These are phyloP conservation scores for Aureobasidium sp. DNA, from an alignment of 2,329 filamentous ascomycete species.

Conservation along the genomic window DNA sequence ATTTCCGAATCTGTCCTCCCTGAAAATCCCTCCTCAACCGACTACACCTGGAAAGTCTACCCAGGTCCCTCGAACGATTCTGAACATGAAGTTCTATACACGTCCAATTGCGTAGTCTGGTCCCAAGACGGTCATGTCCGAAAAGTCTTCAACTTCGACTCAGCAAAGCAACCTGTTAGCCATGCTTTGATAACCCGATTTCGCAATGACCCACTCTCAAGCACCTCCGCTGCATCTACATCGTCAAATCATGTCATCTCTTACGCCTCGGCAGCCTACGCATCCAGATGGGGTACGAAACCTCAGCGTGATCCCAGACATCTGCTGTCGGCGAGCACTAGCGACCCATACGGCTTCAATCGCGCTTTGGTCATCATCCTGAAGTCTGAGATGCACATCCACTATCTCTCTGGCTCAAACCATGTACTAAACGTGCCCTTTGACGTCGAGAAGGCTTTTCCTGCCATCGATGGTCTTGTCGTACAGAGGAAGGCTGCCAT, in stretches of 20 bases:
- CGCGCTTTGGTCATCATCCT: conserved; percentile 78
- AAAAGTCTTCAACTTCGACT: conserved; percentile 75
- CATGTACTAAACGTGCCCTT: conserved; percentile 92
- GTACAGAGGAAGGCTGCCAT: conserved; percentile 68
- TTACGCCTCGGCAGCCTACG: neutral
- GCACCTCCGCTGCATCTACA: neutral
- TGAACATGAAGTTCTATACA: conserved; percentile 75
- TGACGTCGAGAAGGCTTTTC: conserved; percentile 79
- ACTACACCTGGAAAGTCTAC: conserved; percentile 68
- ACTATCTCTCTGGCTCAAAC: conserved; percentile 77
- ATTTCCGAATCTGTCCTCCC: conserved; percentile 71
- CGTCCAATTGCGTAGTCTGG: conserved; percentile 73
- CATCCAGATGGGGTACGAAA: neutral
- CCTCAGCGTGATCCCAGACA: neutral
- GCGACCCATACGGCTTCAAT: neutral
- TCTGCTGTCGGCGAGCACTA: neutral
- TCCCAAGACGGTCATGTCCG: conserved; percentile 76
- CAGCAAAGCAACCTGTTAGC: conserved; percentile 77
- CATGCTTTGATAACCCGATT: conserved; percentile 84
- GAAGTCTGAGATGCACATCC: conserved; percentile 86
- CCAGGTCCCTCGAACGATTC: conserved; percentile 33
- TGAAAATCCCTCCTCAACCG: conserved; percentile 52
- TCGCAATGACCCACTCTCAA: neutral
- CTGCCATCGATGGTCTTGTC: conserved; percentile 72
- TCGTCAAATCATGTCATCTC: neutral